Percentiles rank a stretch among this genome's conserved stretches.
Evolutionary conservation across 2,329 filamentous ascomycete species (phyloP).

Genomic region (Cordyceps cateniannulata): DNA sequence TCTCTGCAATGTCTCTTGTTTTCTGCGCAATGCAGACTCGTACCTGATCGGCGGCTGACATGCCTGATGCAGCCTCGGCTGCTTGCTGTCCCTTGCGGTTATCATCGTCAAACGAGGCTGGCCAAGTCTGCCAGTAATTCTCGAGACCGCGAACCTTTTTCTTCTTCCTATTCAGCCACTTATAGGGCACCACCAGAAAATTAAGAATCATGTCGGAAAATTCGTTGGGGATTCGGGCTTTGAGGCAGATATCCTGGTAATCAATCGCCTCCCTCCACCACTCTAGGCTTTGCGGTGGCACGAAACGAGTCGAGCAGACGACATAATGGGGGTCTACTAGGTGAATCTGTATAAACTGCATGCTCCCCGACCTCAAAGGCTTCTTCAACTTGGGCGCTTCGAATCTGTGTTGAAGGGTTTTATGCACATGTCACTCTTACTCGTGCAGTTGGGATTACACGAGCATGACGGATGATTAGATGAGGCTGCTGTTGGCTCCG

Average conservation of each 20-base stretch:
- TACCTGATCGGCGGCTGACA: not conserved
- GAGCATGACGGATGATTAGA: too few relatives aligned
- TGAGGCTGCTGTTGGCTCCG: too few relatives aligned
- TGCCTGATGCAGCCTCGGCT: not conserved
- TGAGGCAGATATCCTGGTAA: not conserved
- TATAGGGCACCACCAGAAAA: not conserved
- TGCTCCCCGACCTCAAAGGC: not conserved
- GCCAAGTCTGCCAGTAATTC: not conserved
- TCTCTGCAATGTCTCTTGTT: not conserved
- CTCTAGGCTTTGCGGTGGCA: not conserved
- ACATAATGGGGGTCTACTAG: slow-evolving; percentile 4
- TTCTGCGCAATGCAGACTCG: not conserved
- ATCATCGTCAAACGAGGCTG: not conserved
- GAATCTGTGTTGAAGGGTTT: slow-evolving; percentile 3
- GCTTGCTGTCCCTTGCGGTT: not conserved
- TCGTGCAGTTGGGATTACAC: too few relatives aligned
- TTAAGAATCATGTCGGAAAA: not conserved
- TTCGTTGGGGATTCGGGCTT: not conserved
- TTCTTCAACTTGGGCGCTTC: not conserved
- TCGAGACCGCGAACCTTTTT: not conserved
- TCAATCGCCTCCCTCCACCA: not conserved
- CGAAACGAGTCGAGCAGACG: not conserved
- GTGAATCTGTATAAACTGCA: not conserved
- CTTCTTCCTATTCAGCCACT: not conserved
- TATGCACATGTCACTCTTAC: too few relatives aligned